Conservation (phyloP, 2,329 filamentous ascomycete species). For the Hymenoscyphus fraxineus region DNA sequence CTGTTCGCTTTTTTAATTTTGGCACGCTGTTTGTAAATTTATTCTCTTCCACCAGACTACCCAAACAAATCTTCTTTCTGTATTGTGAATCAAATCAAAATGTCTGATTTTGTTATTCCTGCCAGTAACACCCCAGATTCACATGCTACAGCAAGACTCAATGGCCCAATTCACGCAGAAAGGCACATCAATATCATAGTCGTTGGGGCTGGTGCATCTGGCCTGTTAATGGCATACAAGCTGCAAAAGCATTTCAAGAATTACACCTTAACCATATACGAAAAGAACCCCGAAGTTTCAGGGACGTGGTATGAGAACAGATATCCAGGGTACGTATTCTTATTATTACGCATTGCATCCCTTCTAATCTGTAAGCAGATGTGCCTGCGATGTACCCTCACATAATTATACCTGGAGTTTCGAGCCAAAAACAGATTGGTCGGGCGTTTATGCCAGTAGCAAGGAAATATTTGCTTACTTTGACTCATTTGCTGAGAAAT, state of each 20-base stretch:
- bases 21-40: neutral
- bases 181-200: slow-evolving; percentile 35
- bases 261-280: slow-evolving; percentile 41
- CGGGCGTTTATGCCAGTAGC: slow-evolving; percentile 52
- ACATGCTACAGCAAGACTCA: slow-evolving; percentile 14
- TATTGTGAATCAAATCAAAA: slow-evolving; percentile 5
- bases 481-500: slow-evolving; percentile 47
- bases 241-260: slow-evolving; percentile 43
- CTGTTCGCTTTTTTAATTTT: neutral
- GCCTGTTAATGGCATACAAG: slow-evolving; percentile 47
- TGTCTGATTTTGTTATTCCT: slow-evolving; percentile 21
- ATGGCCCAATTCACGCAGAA: slow-evolving; percentile 25
- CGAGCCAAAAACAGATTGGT: slow-evolving; percentile 55
- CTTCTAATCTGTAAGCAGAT: slow-evolving; percentile 41
- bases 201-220: slow-evolving; percentile 47
- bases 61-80: neutral
- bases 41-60: neutral
- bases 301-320: slow-evolving; percentile 53
- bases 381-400: slow-evolving; percentile 48
- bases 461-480: slow-evolving; percentile 55
- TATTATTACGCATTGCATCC: slow-evolving; percentile 34
- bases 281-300: slow-evolving; percentile 45
- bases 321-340: slow-evolving; percentile 38
- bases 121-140: slow-evolving; percentile 10
- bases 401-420: slow-evolving; percentile 58